These are phyloP conservation scores for Mortierella sp. DNA, from an alignment of 371 early-diverging fungal species.

Conservation along the genomic window DNA sequence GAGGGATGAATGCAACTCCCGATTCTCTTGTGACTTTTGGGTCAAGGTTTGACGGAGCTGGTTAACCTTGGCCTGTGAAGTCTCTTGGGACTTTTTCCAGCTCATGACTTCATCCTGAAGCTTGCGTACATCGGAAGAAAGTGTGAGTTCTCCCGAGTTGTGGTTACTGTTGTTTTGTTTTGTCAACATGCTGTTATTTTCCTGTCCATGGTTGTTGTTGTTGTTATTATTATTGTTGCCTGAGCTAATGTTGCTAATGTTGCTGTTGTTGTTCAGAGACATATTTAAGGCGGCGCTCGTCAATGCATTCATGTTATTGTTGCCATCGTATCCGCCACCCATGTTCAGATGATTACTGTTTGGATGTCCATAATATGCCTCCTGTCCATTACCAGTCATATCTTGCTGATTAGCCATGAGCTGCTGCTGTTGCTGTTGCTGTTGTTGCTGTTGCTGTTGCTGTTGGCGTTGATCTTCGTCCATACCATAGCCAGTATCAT, in stretches of 20 bases:
- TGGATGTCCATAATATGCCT: conserved; percentile 19
- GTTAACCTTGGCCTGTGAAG: conserved; percentile 38
- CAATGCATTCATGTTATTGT: conserved; percentile 19
- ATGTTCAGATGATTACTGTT: conserved; percentile 2
- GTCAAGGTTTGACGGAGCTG: conserved; percentile 43
- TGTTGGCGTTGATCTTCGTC: conserved; percentile 21
- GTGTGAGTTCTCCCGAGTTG: conserved; percentile 21
- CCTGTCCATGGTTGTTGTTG: conserved; percentile 7
- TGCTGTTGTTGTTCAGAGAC: conserved; percentile 15
- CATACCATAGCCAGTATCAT: conserved; percentile 27
- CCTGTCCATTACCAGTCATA: conserved; percentile 25
- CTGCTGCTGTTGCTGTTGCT: conserved; percentile 18
- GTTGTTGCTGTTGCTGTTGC: conserved; percentile 7
- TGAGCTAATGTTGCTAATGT: conserved; percentile 8
- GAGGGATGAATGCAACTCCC: conserved; percentile 32
- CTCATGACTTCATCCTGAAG: conserved; percentile 44
- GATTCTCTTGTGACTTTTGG: conserved; percentile 49
- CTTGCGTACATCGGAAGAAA: conserved; percentile 41
- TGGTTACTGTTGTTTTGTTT: conserved; percentile 2
- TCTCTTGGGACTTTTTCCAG: conserved; percentile 51
- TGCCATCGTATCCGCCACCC: conserved; percentile 14
- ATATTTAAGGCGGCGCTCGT: conserved; percentile 26
- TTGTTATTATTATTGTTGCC: conserved; percentile 14
- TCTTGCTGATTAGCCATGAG: conserved; percentile 15
- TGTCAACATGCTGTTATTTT: neutral